Evolutionary conservation across 1,139 yeast genomes (phyloP).

Genomic region (Blastobotrys arbuscula): DNA sequence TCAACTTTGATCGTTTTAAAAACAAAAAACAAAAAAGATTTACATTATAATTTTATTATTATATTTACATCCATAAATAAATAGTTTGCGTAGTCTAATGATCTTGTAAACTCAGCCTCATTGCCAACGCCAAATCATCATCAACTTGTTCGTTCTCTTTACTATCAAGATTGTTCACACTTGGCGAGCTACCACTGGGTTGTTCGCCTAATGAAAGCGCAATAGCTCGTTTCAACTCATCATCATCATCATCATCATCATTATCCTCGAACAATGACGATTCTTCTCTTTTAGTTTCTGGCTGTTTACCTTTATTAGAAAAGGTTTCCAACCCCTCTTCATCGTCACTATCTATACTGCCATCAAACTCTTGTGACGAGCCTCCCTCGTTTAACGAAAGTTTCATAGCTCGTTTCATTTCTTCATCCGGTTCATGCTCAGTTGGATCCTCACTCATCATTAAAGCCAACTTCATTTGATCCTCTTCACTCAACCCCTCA

Average conservation of each 20-base stretch:
- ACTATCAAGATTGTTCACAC: too few species aligned
- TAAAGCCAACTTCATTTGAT: slow-evolving; percentile 40
- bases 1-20: too few species aligned
- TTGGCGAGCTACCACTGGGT: too few species aligned
- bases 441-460: slow-evolving; percentile 30
- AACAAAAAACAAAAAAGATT: too few species aligned
- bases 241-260: slow-evolving; percentile 9
- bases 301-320: slow-evolving; percentile 8
- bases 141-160: not conserved
- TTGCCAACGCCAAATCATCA: slow-evolving; percentile 6
- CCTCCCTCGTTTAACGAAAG: slow-evolving; percentile 14
- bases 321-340: not conserved
- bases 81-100: too few species aligned
- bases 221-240: slow-evolving; percentile 15
- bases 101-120: slow-evolving; percentile 1
- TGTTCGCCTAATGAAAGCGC: slow-evolving; percentile 11
- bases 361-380: too few species aligned
- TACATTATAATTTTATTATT: too few species aligned
- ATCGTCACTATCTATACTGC: not conserved
- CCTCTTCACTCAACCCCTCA: slow-evolving; percentile 39
- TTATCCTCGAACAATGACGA: slow-evolving; percentile 6
- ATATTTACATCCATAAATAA: too few species aligned
- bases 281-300: slow-evolving; percentile 13
- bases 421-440: slow-evolving; percentile 14
- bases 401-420: slow-evolving; percentile 15